A percentile compares a stretch with the other conserved stretches of the same genome.
Evolutionary conservation across 2,329 filamentous ascomycete genomes (phyloP).

Genomic region (Colletotrichum orbiculare): DNA sequence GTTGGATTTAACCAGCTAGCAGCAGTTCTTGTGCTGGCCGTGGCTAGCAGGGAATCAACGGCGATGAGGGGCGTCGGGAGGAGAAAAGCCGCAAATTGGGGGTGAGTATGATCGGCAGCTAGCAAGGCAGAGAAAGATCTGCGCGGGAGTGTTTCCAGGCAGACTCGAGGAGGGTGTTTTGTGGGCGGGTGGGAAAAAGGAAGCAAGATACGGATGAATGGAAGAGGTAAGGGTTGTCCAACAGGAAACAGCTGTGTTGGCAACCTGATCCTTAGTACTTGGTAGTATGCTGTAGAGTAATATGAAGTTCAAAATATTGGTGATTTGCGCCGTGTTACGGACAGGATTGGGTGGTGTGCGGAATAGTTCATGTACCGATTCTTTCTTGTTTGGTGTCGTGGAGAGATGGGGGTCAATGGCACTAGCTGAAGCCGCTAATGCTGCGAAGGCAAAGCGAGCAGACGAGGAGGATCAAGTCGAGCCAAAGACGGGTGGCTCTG

Average conservation of each 20-base stretch:
- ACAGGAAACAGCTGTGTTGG: no score
- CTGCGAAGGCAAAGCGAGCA: constrained; percentile 13
- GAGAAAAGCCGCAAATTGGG: constrained; percentile 23
- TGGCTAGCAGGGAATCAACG: background rate
- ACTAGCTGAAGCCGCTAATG: constrained; percentile 30
- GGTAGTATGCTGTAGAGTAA: background rate
- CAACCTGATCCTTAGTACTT: constrained; percentile 19
- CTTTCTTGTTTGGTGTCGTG: constrained; percentile 9
- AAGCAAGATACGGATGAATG: constrained; percentile 22
- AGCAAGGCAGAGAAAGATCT: constrained; percentile 26
- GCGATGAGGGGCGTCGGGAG: constrained; percentile 9
- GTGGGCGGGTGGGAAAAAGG: constrained; percentile 13
- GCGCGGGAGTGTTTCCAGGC: constrained; percentile 19
- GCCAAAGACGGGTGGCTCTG: constrained; percentile 1
- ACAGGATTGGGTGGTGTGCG: no score
- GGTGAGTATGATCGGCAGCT: constrained; percentile 29
- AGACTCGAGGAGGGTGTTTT: constrained; percentile 5
- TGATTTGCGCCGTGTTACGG: no score
- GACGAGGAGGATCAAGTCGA: background rate
- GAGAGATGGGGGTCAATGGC: constrained; percentile 28
- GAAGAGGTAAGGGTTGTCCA: constrained; percentile 37
- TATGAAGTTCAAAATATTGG: no score
- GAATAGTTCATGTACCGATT: constrained; percentile 12
- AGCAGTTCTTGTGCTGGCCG: constrained; percentile 8
- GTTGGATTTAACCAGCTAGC: constrained; percentile 7